Percentiles rank a stretch among this genome's conserved stretches.
Conservation (phyloP, 345 rosid genomes). For the Adansonia digitata region DNA sequence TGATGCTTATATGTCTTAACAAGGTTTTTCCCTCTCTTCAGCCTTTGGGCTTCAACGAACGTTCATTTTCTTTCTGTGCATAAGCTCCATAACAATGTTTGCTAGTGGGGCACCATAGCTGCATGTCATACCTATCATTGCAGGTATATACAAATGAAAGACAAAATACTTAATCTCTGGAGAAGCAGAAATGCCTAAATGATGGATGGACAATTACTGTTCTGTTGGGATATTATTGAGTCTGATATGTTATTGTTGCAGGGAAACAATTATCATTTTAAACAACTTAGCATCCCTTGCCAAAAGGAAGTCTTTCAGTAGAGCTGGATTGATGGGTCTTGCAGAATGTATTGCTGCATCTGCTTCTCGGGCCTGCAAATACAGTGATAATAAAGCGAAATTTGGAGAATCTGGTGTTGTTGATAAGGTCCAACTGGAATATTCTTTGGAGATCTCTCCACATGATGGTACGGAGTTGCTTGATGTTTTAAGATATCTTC, state of each 20-base stretch:
- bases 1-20: background rate
- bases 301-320: slow-evolving; percentile 67
- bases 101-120: background rate
- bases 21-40: background rate
- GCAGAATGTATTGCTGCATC: slow-evolving; percentile 74
- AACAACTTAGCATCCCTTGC: slow-evolving; percentile 59
- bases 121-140: background rate
- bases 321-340: slow-evolving; percentile 88
- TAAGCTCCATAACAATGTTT: background rate
- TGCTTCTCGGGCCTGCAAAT: slow-evolving; percentile 37
- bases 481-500: slow-evolving; percentile 67
- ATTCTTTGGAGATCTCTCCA: slow-evolving; percentile 22
- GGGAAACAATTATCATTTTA: slow-evolving; percentile 55
- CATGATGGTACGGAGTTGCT: slow-evolving; percentile 38
- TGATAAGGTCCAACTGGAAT: slow-evolving; percentile 25
- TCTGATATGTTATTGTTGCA: slow-evolving; percentile 26
- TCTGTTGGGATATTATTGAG: background rate
- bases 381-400: slow-evolving; percentile 22
- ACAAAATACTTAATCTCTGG: background rate
- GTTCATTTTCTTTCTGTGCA: background rate
- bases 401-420: slow-evolving; percentile 21
- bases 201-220: background rate
- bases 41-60: too few relatives aligned
- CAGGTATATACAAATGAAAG: background rate
- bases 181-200: background rate